A percentile compares a stretch with the other conserved stretches of the same genome.
Evolutionary conservation across 768 basidiomycete species (phyloP).

Genomic region (Mycena venus): DNA sequence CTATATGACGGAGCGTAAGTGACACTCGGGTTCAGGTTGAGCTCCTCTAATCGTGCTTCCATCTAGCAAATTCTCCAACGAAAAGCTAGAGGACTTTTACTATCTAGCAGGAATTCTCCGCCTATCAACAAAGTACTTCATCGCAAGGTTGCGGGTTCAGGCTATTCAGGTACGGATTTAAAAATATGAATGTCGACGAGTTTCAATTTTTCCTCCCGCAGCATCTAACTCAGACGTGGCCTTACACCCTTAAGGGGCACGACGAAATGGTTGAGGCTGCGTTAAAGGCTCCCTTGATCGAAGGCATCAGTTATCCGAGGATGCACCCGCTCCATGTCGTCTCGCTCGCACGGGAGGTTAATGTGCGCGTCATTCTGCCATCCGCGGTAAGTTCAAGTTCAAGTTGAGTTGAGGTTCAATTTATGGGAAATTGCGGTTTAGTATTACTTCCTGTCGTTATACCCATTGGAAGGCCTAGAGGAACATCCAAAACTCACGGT

Average conservation of each 20-base stretch:
- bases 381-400: no score
- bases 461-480: slow-evolving; percentile 62
- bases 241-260: slow-evolving; percentile 66
- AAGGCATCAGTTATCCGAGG: slow-evolving; percentile 43
- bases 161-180: slow-evolving; percentile 50
- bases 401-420: no score
- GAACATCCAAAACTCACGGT: slow-evolving; percentile 67
- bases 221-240: slow-evolving; percentile 65
- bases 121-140: slow-evolving; percentile 72
- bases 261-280: slow-evolving; percentile 69
- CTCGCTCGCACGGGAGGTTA: slow-evolving; percentile 65
- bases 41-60: neutral
- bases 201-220: slow-evolving; percentile 49
- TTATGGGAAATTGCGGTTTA: no score
- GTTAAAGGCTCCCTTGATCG: slow-evolving; percentile 52
- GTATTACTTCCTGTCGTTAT: slow-evolving; percentile 73
- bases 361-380: slow-evolving; percentile 61
- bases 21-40: slow-evolving; percentile 36
- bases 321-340: slow-evolving; percentile 71
- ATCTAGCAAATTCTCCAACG: slow-evolving; percentile 52
- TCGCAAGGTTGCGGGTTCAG: slow-evolving; percentile 62
- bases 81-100: slow-evolving; percentile 65
- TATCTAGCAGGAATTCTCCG: slow-evolving; percentile 70
- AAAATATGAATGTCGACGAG: neutral
- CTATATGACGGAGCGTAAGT: slow-evolving; percentile 71